Conservation (phyloP, 805 yeast genomes). For the Saturnispora besseyi region DNA sequence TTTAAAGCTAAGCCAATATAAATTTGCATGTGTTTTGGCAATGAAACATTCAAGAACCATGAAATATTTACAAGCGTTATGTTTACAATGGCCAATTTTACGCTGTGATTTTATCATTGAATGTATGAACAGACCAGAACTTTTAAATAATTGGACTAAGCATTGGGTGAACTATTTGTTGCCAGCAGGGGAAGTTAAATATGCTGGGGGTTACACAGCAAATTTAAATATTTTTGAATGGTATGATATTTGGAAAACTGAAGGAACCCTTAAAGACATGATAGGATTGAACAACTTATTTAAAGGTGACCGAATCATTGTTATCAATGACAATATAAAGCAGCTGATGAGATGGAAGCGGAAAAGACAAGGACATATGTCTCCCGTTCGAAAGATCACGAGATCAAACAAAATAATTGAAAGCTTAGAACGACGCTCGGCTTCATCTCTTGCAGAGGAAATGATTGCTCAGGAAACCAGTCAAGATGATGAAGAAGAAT, state of each 20-base stretch:
- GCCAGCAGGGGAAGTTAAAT: constrained; percentile 57
- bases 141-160: constrained; percentile 19
- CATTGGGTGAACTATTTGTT: constrained; percentile 49
- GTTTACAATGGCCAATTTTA: constrained; percentile 81
- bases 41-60: constrained; percentile 52
- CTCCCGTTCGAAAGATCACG: neutral
- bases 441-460: constrained; percentile 8
- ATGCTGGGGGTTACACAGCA: constrained; percentile 28
- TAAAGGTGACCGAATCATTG: constrained; percentile 26
- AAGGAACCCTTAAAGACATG: constrained; percentile 32
- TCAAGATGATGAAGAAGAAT: constrained; percentile 5
- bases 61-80: constrained; percentile 68
- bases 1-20: constrained; percentile 15
- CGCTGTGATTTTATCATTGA: constrained; percentile 49
- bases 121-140: constrained; percentile 26
- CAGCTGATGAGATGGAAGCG: neutral
- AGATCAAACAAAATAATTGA: neutral
- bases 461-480: neutral
- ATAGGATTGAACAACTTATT: constrained; percentile 34
- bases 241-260: constrained; percentile 29
- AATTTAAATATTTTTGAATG: constrained; percentile 36
- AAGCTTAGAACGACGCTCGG: constrained; percentile 12
- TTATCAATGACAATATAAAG: constrained; percentile 23
- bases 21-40: constrained; percentile 61
- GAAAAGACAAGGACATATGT: neutral